These are phyloP conservation scores for Primulina huaijiensis DNA, from an alignment of 257 asterid species.

Conservation along the genomic window DNA sequence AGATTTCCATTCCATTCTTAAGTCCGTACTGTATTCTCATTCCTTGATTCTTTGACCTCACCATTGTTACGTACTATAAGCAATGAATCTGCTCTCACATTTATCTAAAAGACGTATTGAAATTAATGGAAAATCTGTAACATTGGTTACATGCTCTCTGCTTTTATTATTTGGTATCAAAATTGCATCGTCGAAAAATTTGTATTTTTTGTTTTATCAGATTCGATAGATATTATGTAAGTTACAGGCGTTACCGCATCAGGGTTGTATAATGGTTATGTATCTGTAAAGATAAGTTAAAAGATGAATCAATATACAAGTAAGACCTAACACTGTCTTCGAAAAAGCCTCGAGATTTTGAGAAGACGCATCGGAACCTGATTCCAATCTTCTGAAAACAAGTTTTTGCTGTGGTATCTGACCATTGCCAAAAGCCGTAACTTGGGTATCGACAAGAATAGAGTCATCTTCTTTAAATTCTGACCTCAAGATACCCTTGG, in stretches of 20 bases:
- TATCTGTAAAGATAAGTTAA: background rate
- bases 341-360: constrained; percentile 49
- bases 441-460: constrained; percentile 65
- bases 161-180: no score
- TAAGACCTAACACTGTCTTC: constrained; percentile 29
- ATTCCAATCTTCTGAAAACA: constrained; percentile 43
- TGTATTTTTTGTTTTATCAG: no score
- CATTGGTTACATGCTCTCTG: background rate
- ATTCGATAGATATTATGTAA: no score
- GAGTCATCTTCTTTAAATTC: constrained; percentile 79
- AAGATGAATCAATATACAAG: background rate
- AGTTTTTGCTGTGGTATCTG: constrained; percentile 88
- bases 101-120: background rate
- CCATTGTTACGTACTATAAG: no score
- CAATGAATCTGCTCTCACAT: background rate
- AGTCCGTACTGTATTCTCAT: background rate
- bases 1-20: background rate
- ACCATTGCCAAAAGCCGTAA: constrained; percentile 67
- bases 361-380: constrained; percentile 41
- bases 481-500: constrained; percentile 86
- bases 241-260: background rate
- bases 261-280: background rate
- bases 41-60: no score
- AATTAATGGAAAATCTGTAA: background rate
- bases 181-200: background rate